Evolutionary conservation across 129 eudicot genomes (phyloP).

Genomic region (Escallonia herrerae): DNA sequence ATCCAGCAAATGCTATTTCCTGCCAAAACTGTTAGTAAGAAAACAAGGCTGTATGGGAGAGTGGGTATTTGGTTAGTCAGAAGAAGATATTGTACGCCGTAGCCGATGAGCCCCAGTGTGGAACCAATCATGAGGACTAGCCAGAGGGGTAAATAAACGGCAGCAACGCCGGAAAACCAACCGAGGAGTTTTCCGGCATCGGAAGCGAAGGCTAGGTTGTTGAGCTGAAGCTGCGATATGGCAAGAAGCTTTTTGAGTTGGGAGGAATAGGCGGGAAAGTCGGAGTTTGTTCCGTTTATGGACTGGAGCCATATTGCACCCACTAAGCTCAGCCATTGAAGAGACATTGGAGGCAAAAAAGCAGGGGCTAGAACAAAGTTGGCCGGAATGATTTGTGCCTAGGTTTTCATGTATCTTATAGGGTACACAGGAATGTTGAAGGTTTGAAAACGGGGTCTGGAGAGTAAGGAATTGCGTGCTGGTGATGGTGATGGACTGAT

Average conservation of each 20-base stretch:
- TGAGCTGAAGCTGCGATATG: slow-evolving; percentile 76
- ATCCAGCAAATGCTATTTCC: slow-evolving; percentile 94
- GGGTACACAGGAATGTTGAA: no score
- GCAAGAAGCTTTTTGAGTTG: slow-evolving; percentile 69
- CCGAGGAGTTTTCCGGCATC: slow-evolving; percentile 89
- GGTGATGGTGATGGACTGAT: no score
- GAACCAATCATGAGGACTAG: slow-evolving; percentile 71
- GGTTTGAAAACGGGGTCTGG: no score
- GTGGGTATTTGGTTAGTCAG: slow-evolving; percentile 27
- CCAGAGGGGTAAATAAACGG: slow-evolving; percentile 68
- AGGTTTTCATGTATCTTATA: no score
- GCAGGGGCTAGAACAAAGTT: neutral
- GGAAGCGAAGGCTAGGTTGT: slow-evolving; percentile 86
- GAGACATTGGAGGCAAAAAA: slow-evolving; percentile 27
- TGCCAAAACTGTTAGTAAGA: slow-evolving; percentile 56
- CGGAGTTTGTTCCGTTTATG: slow-evolving; percentile 72
- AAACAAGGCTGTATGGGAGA: slow-evolving; percentile 47
- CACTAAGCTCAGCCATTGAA: slow-evolving; percentile 76
- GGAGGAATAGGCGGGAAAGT: slow-evolving; percentile 85
- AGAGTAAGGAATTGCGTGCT: no score
- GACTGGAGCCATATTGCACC: slow-evolving; percentile 83
- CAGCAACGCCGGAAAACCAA: slow-evolving; percentile 69
- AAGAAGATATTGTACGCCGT: slow-evolving; percentile 70
- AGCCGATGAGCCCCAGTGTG: slow-evolving; percentile 52
- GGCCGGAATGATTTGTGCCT: no score